Evolutionary conservation across 208 protist genomes (phyloP), one percentile per base, ranked within the genome.

Genomic region (Zelonia costaricensis): DNA sequence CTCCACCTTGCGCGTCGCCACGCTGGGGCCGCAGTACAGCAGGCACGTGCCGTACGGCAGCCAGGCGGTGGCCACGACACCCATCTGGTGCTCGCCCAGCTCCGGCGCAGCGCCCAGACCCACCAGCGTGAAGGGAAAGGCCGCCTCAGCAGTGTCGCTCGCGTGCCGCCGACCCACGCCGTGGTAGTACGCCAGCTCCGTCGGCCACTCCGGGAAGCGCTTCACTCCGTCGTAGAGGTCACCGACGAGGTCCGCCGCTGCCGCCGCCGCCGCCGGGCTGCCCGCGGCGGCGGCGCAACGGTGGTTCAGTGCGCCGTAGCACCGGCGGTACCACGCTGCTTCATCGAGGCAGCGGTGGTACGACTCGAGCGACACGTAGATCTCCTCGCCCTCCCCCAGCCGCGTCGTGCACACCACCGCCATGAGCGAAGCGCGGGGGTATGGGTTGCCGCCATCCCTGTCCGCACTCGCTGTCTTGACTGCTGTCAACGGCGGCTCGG

Each of bases 311-410:
- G 47, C 38, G 10, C 69, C 60, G 63, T 86, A 90, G 36, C 69
- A 67, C 20, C 69, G 68, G 22, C 78, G 58, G 49, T 94, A 89
- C 85, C 88, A 94, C 23, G 65, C 39, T 10, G 53, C 69, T 62
- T 94, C 88, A 48, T 94, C 85, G 1, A 94, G 68, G 58, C 88
- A 94, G 49, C 88, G 78, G 56, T 84, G 70, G 65, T 94, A 94
- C 7, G 88, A 94, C 51, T 79, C 83, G 16, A 94, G 65, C 4
- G 74, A 89, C 1, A 94, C 66, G 27, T 79, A 76, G 5, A 94
- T 72, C 16, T 78, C 62, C 18, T 61, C 74, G 18, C 75, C 65
- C 18, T 80, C 70, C 22, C 78, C 70, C 18, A 94, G 65, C 5
- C 74, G 65, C 5, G 82, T 91, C 10, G 77, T 84, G 45, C 72